Conservation (phyloP, 2,329 filamentous ascomycete species). For the Xylaria multiplex region DNA sequence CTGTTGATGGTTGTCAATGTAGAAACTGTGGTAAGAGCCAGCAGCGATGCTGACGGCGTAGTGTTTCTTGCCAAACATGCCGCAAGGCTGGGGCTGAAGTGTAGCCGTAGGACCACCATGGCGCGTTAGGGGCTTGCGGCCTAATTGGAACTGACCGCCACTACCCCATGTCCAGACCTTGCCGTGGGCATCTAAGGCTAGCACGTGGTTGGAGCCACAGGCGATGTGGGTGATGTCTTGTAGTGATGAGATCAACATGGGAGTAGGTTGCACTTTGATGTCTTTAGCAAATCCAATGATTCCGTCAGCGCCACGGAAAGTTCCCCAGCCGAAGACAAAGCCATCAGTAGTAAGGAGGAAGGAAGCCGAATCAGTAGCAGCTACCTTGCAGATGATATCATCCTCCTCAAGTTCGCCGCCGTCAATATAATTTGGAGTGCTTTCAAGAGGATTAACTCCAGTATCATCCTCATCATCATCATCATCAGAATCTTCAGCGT, state of each 20-base stretch:
- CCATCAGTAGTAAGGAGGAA: constrained; percentile 72
- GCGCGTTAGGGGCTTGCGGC: constrained; percentile 65
- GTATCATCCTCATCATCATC: constrained; percentile 68
- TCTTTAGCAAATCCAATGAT: constrained; percentile 71
- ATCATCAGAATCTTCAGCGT: constrained; percentile 53
- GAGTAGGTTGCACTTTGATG: constrained; percentile 59
- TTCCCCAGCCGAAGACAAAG: constrained; percentile 74
- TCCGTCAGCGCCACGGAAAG: constrained; percentile 68
- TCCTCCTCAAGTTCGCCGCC: constrained; percentile 68
- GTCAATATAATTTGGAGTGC: constrained; percentile 71
- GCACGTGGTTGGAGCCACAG: constrained; percentile 75
- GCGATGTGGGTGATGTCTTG: constrained; percentile 72
- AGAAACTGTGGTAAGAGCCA: constrained; percentile 77
- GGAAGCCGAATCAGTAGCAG: constrained; percentile 70
- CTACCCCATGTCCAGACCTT: constrained; percentile 80
- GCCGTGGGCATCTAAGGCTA: constrained; percentile 75
- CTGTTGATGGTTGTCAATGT: constrained; percentile 71
- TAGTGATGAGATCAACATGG: constrained; percentile 62
- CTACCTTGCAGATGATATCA: constrained; percentile 70
- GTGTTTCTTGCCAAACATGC: constrained; percentile 58
- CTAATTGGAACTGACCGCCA: constrained; percentile 79
- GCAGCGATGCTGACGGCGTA: constrained; percentile 65
- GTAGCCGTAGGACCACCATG: constrained; percentile 42
- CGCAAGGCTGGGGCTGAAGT: constrained; percentile 55
- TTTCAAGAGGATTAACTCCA: constrained; percentile 77